Base-by-base conservation (phyloP, 1,284 basidiomycete species). In the Austroboletus novae-zelandiae region DNA sequence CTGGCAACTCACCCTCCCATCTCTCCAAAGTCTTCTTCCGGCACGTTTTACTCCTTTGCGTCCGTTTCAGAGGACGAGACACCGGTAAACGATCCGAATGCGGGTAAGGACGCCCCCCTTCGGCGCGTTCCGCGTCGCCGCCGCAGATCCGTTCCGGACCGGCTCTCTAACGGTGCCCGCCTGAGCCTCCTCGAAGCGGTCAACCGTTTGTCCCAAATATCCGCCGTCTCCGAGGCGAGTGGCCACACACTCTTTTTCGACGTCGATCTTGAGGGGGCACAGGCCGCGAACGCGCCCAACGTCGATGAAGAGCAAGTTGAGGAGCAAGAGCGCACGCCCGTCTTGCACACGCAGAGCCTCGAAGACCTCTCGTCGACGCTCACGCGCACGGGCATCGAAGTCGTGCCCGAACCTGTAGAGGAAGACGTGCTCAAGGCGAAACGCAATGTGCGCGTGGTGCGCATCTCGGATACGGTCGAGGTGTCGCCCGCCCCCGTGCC, bases 161-260 rank as follows among this genome's bases (percentile, higher is more conserved):
- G 60, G n/a, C 42, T 63, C 13, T 61, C 60, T 9, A 59, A 50
- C 5, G 54, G 53, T 5, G 45, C 51, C 18, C 52, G 67, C 11
- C 47, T 65, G 18, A 65, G 67, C 31, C 56, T 65, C 13, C 43
- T 68, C 2, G 67, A 67, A 45, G 67, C 66, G 10, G 52, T 69
- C 57, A 60, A 67, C 34, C 61, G 53, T 27, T 55, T 65, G 6
- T 68, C 62, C 1, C 61, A 60, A 17, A 61, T 59, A 43, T 67
- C 62, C 0, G 23, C 53, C 4, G 36, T 47, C 1, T 67, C 67
- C n/a, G 53, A 61, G 31, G 45, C 53, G 14, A 64, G 62, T 13
- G 63, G 65, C 1, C 56, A 63, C 27, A 69, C 62, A 2, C 45
- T 62, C 18, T 65, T 66, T 44, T 65, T 54, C 18, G 62, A 65